Conservation (phyloP, 1,284 basidiomycete species). For the Leccinum fallax region DNA sequence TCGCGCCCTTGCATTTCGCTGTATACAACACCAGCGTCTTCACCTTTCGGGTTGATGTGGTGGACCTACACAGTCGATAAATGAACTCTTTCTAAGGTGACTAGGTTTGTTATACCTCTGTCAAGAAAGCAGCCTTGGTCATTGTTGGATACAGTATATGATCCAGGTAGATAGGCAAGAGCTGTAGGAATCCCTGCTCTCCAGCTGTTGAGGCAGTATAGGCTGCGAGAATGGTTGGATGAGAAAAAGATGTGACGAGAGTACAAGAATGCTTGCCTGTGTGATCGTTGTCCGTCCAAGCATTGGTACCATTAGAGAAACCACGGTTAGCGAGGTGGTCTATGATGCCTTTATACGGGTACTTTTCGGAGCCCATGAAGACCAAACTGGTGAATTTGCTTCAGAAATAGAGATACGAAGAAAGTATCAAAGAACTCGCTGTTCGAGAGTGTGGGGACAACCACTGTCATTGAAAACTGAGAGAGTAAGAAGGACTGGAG, state of each 20-base stretch:
- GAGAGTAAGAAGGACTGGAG: slow-evolving; percentile 6
- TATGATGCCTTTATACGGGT: slow-evolving; percentile 96
- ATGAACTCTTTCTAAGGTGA: neutral
- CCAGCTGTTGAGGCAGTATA: slow-evolving; percentile 99
- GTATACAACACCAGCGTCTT: slow-evolving; percentile 96
- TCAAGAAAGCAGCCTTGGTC: slow-evolving; percentile 88
- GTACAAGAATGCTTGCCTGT: slow-evolving; percentile 43
- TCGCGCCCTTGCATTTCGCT: slow-evolving; percentile 98
- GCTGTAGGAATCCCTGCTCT: slow-evolving; percentile 91
- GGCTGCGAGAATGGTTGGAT: slow-evolving; percentile 41
- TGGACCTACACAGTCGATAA: slow-evolving; percentile 61
- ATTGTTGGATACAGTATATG: slow-evolving; percentile 98
- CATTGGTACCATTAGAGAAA: slow-evolving; percentile 92
- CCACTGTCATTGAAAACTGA: slow-evolving; percentile 91
- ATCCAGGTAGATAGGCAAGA: slow-evolving; percentile 95
- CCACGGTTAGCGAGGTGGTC: slow-evolving; percentile 97
- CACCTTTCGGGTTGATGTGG: slow-evolving; percentile 89
- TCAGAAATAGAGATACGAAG: slow-evolving; percentile 7
- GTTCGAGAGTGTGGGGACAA: slow-evolving; percentile 92
- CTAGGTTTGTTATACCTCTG: slow-evolving; percentile 62
- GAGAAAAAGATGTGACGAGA: neutral
- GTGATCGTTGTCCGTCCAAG: slow-evolving; percentile 85
- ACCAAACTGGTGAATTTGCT: slow-evolving; percentile 59
- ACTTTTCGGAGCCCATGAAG: slow-evolving; percentile 93
- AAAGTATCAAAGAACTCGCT: slow-evolving; percentile 50